A percentile compares a stretch with the other conserved stretches of the same genome.
Conservation (phyloP, 768 basidiomycete species). For the Mycena rosella region DNA sequence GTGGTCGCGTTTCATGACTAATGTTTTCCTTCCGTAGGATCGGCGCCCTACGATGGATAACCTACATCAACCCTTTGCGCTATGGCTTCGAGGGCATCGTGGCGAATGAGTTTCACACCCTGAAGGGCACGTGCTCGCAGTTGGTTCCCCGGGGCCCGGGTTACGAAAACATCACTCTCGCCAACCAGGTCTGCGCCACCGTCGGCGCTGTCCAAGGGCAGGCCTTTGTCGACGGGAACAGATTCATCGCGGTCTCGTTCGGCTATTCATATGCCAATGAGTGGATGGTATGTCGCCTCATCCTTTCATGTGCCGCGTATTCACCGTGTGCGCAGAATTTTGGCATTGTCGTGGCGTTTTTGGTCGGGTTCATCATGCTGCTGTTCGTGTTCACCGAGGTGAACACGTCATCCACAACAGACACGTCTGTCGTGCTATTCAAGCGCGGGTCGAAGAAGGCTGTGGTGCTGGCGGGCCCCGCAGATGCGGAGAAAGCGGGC, state of each 20-base stretch:
- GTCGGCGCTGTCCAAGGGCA: constrained; percentile 75
- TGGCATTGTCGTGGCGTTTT: constrained; percentile 79
- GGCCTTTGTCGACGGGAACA: constrained; percentile 69
- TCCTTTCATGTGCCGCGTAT: background rate
- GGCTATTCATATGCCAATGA: constrained; percentile 57
- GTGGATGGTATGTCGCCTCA: constrained; percentile 55
- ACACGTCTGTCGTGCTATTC: constrained; percentile 68
- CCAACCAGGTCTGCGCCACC: constrained; percentile 83
- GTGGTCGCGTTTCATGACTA: constrained; percentile 12
- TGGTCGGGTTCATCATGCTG: constrained; percentile 62
- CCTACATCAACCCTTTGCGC: constrained; percentile 67
- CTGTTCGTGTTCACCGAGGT: constrained; percentile 73
- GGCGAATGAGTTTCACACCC: constrained; percentile 84
- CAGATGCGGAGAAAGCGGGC: constrained; percentile 41
- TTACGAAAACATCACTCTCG: constrained; percentile 66
- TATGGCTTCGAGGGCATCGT: constrained; percentile 84
- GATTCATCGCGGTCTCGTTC: constrained; percentile 63
- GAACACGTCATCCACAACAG: constrained; percentile 55
- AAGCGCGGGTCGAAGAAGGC: constrained; percentile 64
- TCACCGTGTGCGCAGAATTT: constrained; percentile 58
- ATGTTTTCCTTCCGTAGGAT: constrained; percentile 52
- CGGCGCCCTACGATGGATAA: constrained; percentile 66
- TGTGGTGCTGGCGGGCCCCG: constrained; percentile 6
- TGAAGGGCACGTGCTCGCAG: constrained; percentile 70
- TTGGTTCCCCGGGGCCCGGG: constrained; percentile 74